These are phyloP conservation scores for Colletotrichum trifolii DNA, from an alignment of 2,329 filamentous ascomycete genomes.

Conservation along the genomic window DNA sequence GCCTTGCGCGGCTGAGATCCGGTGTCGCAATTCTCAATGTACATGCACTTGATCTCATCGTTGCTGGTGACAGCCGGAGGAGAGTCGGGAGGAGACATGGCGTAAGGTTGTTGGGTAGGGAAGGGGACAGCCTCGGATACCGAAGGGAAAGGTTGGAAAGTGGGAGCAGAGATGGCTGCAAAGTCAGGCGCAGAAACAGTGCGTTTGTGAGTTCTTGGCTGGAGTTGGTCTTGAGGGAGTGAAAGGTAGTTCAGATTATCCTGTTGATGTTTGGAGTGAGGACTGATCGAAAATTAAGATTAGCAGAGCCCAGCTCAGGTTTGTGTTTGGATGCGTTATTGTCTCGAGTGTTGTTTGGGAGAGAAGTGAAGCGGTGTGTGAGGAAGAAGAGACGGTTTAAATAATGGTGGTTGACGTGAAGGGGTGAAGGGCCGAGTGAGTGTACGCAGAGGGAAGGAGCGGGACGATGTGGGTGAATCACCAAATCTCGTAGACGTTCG, in stretches of 20 bases:
- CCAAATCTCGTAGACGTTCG: too few species aligned
- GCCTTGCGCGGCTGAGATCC: slow-evolving; percentile 75
- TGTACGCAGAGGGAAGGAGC: background rate
- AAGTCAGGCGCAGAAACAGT: slow-evolving; percentile 62
- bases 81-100: slow-evolving; percentile 28
- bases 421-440: background rate
- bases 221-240: slow-evolving; percentile 36
- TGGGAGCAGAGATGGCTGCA: slow-evolving; percentile 41
- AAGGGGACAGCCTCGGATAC: slow-evolving; percentile 34
- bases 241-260: slow-evolving; percentile 33
- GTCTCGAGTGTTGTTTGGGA: background rate
- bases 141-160: slow-evolving; percentile 37
- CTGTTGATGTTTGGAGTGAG: slow-evolving; percentile 34
- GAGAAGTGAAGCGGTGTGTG: background rate
- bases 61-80: slow-evolving; percentile 27
- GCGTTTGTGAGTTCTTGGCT: slow-evolving; percentile 56
- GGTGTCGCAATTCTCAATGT: slow-evolving; percentile 67
- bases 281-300: slow-evolving; percentile 15
- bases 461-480: slow-evolving; percentile 1
- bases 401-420: background rate
- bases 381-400: slow-evolving; percentile 1
- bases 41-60: slow-evolving; percentile 59
- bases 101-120: slow-evolving; percentile 37
- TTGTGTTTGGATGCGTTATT: background rate
- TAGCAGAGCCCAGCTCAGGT: slow-evolving; percentile 28